Evolutionary conservation across 2,329 filamentous ascomycete species (phyloP).

Genomic region (Fusarium clavum): DNA sequence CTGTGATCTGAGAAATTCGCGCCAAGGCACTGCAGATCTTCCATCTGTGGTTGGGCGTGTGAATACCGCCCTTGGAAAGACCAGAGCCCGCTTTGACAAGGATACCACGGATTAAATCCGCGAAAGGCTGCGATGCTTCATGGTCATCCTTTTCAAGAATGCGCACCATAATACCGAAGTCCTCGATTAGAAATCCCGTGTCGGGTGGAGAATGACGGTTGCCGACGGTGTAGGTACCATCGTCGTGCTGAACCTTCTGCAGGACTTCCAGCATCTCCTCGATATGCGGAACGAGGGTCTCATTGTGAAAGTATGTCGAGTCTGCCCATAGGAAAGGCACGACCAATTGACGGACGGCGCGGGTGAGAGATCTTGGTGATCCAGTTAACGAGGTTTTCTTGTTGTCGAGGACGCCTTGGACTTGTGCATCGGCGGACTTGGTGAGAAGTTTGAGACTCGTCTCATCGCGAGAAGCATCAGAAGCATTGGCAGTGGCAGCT

Average conservation of each 20-base stretch:
- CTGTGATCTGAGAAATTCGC: slow-evolving; percentile 8
- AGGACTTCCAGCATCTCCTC: slow-evolving; percentile 12
- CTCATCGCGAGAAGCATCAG: neutral
- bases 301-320: slow-evolving; percentile 17
- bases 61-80: slow-evolving; percentile 13
- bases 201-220: slow-evolving; percentile 23
- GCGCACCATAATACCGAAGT: slow-evolving; percentile 24
- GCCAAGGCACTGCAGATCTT: slow-evolving; percentile 26
- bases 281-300: slow-evolving; percentile 2
- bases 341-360: slow-evolving; percentile 10
- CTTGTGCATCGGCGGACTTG: neutral
- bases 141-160: slow-evolving; percentile 16
- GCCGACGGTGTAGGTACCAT: slow-evolving; percentile 17
- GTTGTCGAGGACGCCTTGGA: neutral
- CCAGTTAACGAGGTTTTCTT: slow-evolving; percentile 14
- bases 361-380: slow-evolving; percentile 6
- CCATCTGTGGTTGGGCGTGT: slow-evolving; percentile 22
- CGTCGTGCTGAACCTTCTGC: neutral
- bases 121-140: neutral
- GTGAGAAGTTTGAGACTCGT: slow-evolving; percentile 15
- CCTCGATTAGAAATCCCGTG: slow-evolving; percentile 22
- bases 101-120: slow-evolving; percentile 6
- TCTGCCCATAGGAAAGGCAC: slow-evolving; percentile 20
- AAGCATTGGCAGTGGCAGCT: neutral
- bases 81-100: slow-evolving; percentile 13